A percentile compares a stretch with the other conserved stretches of the same genome.
Evolutionary conservation across 2,329 filamentous ascomycete species (phyloP).

Genomic region (Pseudogymnoascus sp.): DNA sequence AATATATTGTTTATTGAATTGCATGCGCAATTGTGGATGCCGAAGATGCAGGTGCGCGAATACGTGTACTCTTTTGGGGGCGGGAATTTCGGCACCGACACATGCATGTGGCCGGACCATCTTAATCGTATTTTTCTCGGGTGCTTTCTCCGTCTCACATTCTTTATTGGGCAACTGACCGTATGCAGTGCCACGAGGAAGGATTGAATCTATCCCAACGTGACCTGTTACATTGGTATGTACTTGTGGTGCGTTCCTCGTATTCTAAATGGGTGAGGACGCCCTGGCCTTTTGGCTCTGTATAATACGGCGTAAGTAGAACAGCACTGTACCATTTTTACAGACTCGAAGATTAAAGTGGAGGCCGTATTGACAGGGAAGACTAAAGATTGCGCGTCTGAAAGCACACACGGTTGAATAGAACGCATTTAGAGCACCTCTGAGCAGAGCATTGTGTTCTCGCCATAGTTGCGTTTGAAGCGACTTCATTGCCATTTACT

Average conservation of each 20-base stretch:
- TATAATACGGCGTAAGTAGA: not conserved
- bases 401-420: not conserved
- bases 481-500: not conserved
- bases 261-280: not conserved
- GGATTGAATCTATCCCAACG: not conserved
- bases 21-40: not conserved
- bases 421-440: not conserved
- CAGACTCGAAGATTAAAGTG: not conserved
- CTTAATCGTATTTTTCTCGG: not conserved
- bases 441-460: not conserved
- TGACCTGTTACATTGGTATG: not conserved
- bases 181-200: not conserved
- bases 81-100: not conserved
- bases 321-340: not conserved
- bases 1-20: not conserved
- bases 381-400: not conserved
- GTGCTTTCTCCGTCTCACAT: not conserved
- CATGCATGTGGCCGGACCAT: not conserved
- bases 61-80: not conserved
- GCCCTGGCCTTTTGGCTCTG: not conserved
- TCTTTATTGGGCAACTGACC: not conserved
- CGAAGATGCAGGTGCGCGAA: not conserved
- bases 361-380: not conserved
- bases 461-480: not conserved
- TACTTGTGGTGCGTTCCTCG: not conserved